A percentile compares a stretch with the other conserved stretches of the same genome.
These are phyloP conservation scores for Rhodotorula glutinis DNA, from an alignment of 1,284 basidiomycete genomes.

Conservation along the genomic window DNA sequence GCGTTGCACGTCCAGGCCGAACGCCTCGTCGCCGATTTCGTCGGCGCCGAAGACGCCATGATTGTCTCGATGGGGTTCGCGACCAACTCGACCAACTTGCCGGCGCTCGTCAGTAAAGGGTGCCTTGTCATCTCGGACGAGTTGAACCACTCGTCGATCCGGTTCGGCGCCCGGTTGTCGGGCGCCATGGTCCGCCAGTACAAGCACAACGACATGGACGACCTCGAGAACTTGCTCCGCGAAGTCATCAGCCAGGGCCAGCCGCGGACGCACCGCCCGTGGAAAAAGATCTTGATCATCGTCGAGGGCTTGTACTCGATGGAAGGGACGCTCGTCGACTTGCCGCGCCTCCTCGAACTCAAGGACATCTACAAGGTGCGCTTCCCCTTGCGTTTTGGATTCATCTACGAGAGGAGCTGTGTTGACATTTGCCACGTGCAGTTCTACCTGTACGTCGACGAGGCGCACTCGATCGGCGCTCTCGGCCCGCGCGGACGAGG, in stretches of 20 bases:
- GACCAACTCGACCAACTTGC: slow-evolving; percentile 93
- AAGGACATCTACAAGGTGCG: slow-evolving; percentile 93
- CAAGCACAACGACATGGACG: slow-evolving; percentile 94
- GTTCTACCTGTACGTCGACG: slow-evolving; percentile 96
- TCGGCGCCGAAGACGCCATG: slow-evolving; percentile 83
- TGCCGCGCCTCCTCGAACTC: slow-evolving; percentile 78
- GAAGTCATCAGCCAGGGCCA: slow-evolving; percentile 97
- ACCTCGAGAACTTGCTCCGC: slow-evolving; percentile 73
- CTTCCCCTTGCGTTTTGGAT: too few relatives aligned
- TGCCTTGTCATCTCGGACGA: slow-evolving; percentile 97
- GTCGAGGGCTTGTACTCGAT: slow-evolving; percentile 97
- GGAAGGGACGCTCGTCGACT: slow-evolving; percentile 89
- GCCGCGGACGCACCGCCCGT: slow-evolving; percentile 92
- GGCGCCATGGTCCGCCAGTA: slow-evolving; percentile 88
- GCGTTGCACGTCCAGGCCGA: slow-evolving; percentile 83
- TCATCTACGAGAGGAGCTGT: too few relatives aligned
- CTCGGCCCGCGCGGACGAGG: slow-evolving; percentile 91
- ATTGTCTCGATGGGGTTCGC: slow-evolving; percentile 97
- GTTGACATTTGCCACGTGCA: too few relatives aligned
- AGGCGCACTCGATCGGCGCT: slow-evolving; percentile 96
- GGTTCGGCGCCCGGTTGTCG: slow-evolving; percentile 84
- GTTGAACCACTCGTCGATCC: slow-evolving; percentile 92
- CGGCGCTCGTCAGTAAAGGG: slow-evolving; percentile 84
- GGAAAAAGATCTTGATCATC: slow-evolving; percentile 96
- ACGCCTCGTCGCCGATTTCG: slow-evolving; percentile 81